phyloP scores from a whole-genome alignment of 345 rosid species.

The Anastatica hierochuntica region DNA sequence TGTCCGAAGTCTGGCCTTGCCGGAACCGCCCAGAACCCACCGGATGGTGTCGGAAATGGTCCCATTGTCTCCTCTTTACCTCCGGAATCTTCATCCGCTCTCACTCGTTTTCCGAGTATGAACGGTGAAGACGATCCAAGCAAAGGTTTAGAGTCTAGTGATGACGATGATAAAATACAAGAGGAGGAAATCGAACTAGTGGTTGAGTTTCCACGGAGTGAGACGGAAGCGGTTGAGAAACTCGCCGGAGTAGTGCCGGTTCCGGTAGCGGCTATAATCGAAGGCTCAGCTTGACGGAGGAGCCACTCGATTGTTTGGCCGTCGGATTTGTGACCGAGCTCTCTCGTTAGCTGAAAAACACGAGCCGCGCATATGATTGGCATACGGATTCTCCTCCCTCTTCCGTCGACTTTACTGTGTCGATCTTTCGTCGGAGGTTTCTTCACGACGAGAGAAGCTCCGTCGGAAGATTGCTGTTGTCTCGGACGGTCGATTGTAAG shows the following conservation, averaged over 20 bases:
- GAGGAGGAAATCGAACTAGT: constrained; percentile 45
- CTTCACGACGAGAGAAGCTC: constrained; percentile 47
- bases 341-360: constrained; percentile 91
- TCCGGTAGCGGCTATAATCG: constrained; percentile 96
- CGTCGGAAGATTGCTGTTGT: constrained; percentile 36
- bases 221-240: constrained; percentile 67
- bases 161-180: no score
- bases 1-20: constrained; percentile 67
- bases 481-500: constrained; percentile 59
- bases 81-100: constrained; percentile 49
- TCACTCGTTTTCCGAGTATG: constrained; percentile 76
- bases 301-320: constrained; percentile 99
- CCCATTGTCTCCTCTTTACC: no score
- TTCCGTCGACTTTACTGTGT: constrained; percentile 96
- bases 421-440: constrained; percentile 95
- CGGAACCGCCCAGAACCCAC: constrained; percentile 83
- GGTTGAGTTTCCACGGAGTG: no score
- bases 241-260: constrained; percentile 95
- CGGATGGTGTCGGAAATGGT: no score
- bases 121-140: constrained; percentile 66
- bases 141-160: constrained; percentile 66
- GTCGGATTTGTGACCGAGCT: constrained; percentile 95
- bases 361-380: constrained; percentile 99
- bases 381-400: constrained; percentile 95
- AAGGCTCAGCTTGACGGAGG: constrained; percentile 98